Conservation (phyloP, 2,329 filamentous ascomycete genomes). For the Aspergillus pseudoviridinutans region DNA sequence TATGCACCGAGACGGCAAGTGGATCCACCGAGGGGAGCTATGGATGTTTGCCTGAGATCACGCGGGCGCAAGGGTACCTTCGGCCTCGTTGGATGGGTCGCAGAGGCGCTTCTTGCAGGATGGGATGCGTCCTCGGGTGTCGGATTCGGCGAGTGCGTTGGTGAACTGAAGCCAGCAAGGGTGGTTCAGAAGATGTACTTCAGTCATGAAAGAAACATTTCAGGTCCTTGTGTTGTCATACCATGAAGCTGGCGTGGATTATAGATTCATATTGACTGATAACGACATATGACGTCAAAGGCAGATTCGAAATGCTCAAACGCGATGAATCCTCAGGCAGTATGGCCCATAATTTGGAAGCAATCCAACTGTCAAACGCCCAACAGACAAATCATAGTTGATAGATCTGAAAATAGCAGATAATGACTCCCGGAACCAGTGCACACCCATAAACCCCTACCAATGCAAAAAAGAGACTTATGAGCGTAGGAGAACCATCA, state of each 20-base stretch:
- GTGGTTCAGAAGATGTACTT: not conserved
- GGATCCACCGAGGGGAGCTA: conserved; percentile 17
- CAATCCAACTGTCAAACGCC: not conserved
- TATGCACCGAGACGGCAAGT: conserved; percentile 31
- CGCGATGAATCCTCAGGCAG: too few species aligned
- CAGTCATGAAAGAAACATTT: not conserved
- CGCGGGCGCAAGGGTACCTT: conserved; percentile 20
- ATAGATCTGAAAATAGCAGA: not conserved
- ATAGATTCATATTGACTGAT: not conserved
- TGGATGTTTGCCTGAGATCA: conserved; percentile 28
- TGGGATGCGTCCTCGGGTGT: conserved; percentile 19
- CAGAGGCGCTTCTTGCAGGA: conserved; percentile 22
- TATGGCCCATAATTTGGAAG: not conserved
- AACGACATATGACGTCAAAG: not conserved
- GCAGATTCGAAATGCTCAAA: not conserved
- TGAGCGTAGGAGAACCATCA: not conserved
- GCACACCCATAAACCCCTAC: conserved; percentile 1
- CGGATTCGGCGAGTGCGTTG: conserved; percentile 29
- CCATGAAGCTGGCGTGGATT: not conserved
- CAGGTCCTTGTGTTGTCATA: not conserved
- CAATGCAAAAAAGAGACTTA: not conserved
- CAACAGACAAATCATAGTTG: not conserved
- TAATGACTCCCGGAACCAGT: not conserved
- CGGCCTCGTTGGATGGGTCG: conserved; percentile 14
- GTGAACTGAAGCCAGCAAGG: conserved; percentile 10